Base-by-base conservation (phyloP, 805 yeast species). In the Candida patagonica region DNA sequence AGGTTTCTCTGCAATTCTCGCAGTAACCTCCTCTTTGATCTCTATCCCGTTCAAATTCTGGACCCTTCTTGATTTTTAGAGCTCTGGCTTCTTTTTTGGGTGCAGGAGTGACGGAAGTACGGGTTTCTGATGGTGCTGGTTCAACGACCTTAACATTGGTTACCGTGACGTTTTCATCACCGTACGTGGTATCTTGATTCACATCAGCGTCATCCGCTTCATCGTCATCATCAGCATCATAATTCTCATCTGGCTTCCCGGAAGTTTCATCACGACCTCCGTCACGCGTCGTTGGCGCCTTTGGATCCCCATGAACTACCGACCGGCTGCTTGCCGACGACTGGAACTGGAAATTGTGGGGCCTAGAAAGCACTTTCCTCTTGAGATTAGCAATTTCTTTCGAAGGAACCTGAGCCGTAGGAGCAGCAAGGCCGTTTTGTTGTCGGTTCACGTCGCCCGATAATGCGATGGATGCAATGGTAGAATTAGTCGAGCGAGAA, bases 1-100 rank as follows among this genome's bases (percentile, higher is more conserved):
- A 89, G 55, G 79, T 79, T 44, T 80, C 81, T 19, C 89, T 68
- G 61, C 98, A 89, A 55, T 89, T 89, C 57, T 89, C 98, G 62
- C 98, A 89, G 60, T 84, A 88, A 0, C 96, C 96, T 1, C 30
- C 33, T 24, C 40, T 30, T n/a, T 29, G 30, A n/a, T 37, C 34
- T 27, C 33, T 15, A 38, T 17, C 15, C 30, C 26, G 33, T 15
- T 33, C 37, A n/a, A 23, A 33, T 10, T 33, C 37, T 3, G 37
- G 10, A 30, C 33, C 41, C 26, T 34, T 32, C 23, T 24, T 27
- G 10, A 32, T 34, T 16, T 39, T 31, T 6, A 33, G 17, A 6
- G 24, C 26, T n/a, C 37, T 16, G 13, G 31, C 7, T 19, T 29
- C 31, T n/a, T 29, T 29, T n/a, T 7, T 6, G n/a, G n/a, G n/a